A percentile compares a stretch with the other conserved stretches of the same genome.
These are phyloP conservation scores for Fragaria ananassa DNA, from an alignment of 306 rosid genomes.

Conservation along the genomic window DNA sequence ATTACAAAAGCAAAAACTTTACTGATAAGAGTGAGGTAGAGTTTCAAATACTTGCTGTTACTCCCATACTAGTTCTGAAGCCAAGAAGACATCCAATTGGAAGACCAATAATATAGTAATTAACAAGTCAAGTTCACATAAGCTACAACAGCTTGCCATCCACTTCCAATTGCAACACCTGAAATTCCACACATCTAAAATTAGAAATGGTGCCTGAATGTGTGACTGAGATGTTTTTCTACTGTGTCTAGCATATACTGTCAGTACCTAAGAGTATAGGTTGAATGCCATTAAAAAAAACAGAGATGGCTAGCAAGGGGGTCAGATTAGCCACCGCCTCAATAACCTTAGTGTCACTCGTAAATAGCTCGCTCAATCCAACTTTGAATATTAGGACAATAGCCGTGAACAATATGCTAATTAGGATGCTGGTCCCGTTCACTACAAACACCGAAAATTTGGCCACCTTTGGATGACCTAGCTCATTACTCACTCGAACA, in stretches of 20 bases:
- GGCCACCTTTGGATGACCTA: constrained; percentile 66
- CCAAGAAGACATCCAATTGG: constrained; percentile 69
- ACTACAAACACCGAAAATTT: constrained; percentile 62
- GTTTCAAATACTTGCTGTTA: constrained; percentile 39
- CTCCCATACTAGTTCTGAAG: constrained; percentile 56
- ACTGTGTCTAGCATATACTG: neutral
- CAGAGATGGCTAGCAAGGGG: constrained; percentile 64
- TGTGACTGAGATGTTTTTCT: neutral
- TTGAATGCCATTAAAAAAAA: constrained; percentile 68
- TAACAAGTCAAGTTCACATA: constrained; percentile 61
- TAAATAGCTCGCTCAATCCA: constrained; percentile 59
- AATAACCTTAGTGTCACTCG: constrained; percentile 46
- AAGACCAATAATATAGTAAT: constrained; percentile 49
- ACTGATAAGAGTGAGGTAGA: neutral
- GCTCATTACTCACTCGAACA: constrained; percentile 66
- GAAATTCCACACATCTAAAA: neutral
- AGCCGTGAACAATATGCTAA: constrained; percentile 43
- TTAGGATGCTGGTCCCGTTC: constrained; percentile 52
- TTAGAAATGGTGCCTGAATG: neutral
- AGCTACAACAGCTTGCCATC: constrained; percentile 79
- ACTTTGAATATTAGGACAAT: constrained; percentile 43
- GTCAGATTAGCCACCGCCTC: constrained; percentile 47
- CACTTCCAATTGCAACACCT: constrained; percentile 82
- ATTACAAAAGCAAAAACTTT: too few species aligned
- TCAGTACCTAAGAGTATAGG: constrained; percentile 45